Base-by-base conservation (phyloP, 208 protist genomes). In the Leishmania tropica region DNA sequence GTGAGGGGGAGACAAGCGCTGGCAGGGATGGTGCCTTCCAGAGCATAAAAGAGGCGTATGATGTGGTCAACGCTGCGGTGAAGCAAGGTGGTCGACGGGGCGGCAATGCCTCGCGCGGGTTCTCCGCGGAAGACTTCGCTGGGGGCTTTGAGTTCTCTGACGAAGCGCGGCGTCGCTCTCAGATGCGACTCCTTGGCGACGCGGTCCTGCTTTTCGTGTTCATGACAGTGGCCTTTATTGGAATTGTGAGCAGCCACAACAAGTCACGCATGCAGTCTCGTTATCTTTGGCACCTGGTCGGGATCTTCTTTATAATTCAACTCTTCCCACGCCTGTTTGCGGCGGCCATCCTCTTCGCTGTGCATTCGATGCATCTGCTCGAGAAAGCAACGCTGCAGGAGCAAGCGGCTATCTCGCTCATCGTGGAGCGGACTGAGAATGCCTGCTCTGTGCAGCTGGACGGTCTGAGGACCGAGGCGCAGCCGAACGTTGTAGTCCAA, bases 11-110 rank as follows among this genome's bases (percentile, higher is more conserved):
- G 45, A 7, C 70, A 72, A 42, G 67, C 31, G 40, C 67, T 47
- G 67, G 67, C 3, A 45, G 4, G 40, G 67, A 48, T 6, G 89
- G 81, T 28, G 92, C 89, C 2, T 97, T 96, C 81, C 88, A 87
- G 54, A 93, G 86, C 76, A 88, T 97, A 56, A 93, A 92, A 71
- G 92, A 96, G 78, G 92, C 94, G 3, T 96, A 96, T 77, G 92
- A 95, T 31, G 75, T 75, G 60, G 68, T 95, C 42, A 60, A 80
- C 10, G 42, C 65, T 11, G 64, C 81, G 0, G 48, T 87, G 21
- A 93, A 86, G 75, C 58, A 72, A 10, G 54, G 56, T 28, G 72
- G 77, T 40, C 53, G 37, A 10, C 71, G 47, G 64, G 53, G 73
- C 24, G 76, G 48, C 24, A 71, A 75, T 24, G 42, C 54, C 17